Conservation (phyloP, 2,329 filamentous ascomycete species). For the Colletotrichum falcatum region DNA sequence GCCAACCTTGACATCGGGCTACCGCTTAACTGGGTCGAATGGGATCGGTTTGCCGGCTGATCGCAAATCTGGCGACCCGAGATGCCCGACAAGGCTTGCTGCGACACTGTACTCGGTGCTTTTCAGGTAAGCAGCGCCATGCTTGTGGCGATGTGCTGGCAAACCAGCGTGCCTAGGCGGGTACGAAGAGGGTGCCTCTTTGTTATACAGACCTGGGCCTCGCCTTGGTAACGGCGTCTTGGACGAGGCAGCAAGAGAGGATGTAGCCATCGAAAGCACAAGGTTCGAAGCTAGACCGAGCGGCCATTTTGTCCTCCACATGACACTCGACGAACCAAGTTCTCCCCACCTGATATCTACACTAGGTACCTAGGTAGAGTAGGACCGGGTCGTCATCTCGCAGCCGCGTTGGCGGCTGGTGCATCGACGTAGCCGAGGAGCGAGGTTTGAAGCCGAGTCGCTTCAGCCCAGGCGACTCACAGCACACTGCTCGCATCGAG, state of each 20-base stretch:
- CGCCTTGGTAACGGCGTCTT: not conserved
- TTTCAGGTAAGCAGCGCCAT: not conserved
- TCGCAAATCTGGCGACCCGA: not conserved
- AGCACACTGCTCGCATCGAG: not conserved
- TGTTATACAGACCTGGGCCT: not conserved
- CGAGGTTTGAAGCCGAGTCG: not conserved
- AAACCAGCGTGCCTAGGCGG: not conserved
- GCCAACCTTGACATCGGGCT: slow-evolving; percentile 66
- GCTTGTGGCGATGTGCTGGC: not conserved
- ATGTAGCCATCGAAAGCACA: too few relatives aligned
- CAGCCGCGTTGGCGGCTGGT: not conserved
- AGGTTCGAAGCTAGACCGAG: not conserved
- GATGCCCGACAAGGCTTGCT: not conserved
- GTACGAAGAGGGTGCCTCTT: not conserved
- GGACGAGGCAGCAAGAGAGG: not conserved
- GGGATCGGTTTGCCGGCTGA: slow-evolving; percentile 51
- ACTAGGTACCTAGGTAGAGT: not conserved
- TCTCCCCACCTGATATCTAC: not conserved
- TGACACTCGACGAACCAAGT: not conserved
- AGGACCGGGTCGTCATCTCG: not conserved
- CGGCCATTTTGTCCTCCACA: too few relatives aligned
- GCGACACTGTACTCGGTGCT: not conserved
- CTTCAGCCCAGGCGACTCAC: too few relatives aligned
- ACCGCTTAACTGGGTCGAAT: slow-evolving; percentile 64
- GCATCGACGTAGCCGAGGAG: not conserved